These are phyloP conservation scores for Lagenidium sp. DNA, from an alignment of 352 stramenopile species.

Conservation along the genomic window DNA sequence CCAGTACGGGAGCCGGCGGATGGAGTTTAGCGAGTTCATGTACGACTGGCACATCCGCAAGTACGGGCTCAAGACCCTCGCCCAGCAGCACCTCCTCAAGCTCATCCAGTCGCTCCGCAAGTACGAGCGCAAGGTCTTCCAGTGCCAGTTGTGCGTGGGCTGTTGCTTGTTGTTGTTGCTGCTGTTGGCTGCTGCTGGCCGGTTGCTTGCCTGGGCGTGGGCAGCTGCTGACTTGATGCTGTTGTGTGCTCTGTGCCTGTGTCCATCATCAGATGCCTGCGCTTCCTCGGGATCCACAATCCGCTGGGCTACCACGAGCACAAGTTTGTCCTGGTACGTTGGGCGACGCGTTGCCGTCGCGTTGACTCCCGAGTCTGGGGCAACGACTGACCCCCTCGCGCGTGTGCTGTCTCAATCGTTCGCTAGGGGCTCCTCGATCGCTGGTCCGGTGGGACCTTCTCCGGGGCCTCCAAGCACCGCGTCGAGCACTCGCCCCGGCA, in stretches of 20 bases:
- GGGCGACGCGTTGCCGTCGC: no score
- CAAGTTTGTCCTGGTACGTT: slow-evolving; percentile 64
- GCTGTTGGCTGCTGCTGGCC: slow-evolving; percentile 1
- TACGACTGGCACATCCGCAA: slow-evolving; percentile 83
- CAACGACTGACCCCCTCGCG: no score
- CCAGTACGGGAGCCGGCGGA: slow-evolving; percentile 66
- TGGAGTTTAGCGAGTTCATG: slow-evolving; percentile 78
- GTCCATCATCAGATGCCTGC: slow-evolving; percentile 23
- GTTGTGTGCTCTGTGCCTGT: background rate
- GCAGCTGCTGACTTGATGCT: no score
- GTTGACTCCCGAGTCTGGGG: no score
- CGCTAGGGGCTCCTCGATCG: slow-evolving; percentile 43
- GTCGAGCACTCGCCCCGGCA: slow-evolving; percentile 36
- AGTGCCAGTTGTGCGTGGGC: slow-evolving; percentile 45
- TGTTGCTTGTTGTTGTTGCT: background rate
- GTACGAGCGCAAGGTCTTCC: slow-evolving; percentile 51
- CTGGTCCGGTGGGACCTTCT: slow-evolving; percentile 54
- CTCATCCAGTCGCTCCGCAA: slow-evolving; percentile 73
- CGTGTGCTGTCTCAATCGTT: no score
- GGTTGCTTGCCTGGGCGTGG: no score
- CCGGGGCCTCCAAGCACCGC: slow-evolving; percentile 37
- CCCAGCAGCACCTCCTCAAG: slow-evolving; percentile 67
- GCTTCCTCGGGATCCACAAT: slow-evolving; percentile 61
- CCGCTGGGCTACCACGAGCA: slow-evolving; percentile 61
- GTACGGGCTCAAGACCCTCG: slow-evolving; percentile 64